These are phyloP conservation scores for Blepharisma japonicum DNA, from an alignment of 73 alveolate species.

Conservation along the genomic window DNA sequence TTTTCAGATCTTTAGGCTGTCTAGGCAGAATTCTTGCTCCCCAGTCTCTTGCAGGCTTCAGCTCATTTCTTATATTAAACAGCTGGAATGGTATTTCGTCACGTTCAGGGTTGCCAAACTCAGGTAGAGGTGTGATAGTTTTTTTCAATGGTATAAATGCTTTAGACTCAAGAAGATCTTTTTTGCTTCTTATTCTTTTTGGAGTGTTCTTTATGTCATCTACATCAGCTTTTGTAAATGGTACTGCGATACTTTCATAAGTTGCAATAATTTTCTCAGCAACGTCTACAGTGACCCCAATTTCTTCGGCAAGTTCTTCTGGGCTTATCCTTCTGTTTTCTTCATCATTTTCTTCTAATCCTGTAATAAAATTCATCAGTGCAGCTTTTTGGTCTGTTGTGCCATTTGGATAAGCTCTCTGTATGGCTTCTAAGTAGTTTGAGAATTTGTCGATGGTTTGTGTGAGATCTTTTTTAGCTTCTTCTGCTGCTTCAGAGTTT, in stretches of 20 bases:
- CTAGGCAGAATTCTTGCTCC: too few relatives aligned
- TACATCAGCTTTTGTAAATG: not conserved
- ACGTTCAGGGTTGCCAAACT: not conserved
- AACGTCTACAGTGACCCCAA: not conserved
- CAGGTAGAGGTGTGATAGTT: slow-evolving; percentile 1
- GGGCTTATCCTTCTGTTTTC: not conserved
- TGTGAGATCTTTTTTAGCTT: too few relatives aligned
- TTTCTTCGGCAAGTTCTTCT: not conserved
- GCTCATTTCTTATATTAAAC: too few relatives aligned
- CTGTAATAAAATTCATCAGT: not conserved
- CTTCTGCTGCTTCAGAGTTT: too few relatives aligned
- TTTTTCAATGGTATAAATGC: not conserved
- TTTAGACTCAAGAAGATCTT: not conserved
- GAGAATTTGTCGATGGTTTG: not conserved
- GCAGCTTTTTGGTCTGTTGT: not conserved
- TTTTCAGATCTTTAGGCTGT: too few relatives aligned
- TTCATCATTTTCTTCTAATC: not conserved
- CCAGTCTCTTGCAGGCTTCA: too few relatives aligned
- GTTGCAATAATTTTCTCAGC: not conserved
- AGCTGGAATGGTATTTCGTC: too few relatives aligned
- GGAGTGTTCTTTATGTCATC: not conserved
- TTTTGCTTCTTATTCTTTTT: not conserved
- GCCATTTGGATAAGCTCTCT: not conserved
- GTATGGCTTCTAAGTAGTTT: not conserved
- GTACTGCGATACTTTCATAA: not conserved